These are phyloP conservation scores for Cryphonectria parasitica DNA, from an alignment of 2,329 filamentous ascomycete species.

Conservation along the genomic window DNA sequence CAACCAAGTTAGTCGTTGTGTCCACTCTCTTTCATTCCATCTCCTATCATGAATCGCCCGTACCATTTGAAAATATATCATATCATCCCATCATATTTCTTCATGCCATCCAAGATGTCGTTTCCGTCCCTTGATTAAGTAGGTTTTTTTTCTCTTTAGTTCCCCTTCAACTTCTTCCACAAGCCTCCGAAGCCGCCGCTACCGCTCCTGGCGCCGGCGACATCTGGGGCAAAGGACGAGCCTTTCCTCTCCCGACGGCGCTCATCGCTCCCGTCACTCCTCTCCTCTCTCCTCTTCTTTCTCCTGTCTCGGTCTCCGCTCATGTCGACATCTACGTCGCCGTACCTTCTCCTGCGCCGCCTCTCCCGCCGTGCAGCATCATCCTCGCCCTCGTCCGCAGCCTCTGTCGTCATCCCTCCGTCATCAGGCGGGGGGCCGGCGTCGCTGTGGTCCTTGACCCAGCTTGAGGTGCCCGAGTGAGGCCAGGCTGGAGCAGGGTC, in stretches of 20 bases:
- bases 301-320: conserved; percentile 37
- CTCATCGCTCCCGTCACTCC: conserved; percentile 51
- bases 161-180: conserved; percentile 60
- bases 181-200: conserved; percentile 45
- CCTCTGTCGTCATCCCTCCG: conserved; percentile 40
- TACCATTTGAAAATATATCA: not conserved
- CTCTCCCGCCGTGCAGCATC: conserved; percentile 56
- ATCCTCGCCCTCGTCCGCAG: conserved; percentile 50
- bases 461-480: conserved; percentile 66
- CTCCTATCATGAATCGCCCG: not conserved
- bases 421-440: conserved; percentile 61
- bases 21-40: not conserved
- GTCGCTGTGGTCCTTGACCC: conserved; percentile 68
- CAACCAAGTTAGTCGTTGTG: no score
- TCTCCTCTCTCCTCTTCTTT: conserved; percentile 33
- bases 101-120: not conserved
- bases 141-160: not conserved
- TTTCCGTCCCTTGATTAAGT: not conserved
- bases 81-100: not conserved
- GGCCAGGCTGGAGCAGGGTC: conserved; percentile 51
- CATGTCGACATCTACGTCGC: conserved; percentile 45
- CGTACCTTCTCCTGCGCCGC: conserved; percentile 49
- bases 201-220: conserved; percentile 49
- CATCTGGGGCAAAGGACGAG: conserved; percentile 46
- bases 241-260: conserved; percentile 45